Conservation (phyloP, 441 rosid species). For the Erysimum pusillum region DNA sequence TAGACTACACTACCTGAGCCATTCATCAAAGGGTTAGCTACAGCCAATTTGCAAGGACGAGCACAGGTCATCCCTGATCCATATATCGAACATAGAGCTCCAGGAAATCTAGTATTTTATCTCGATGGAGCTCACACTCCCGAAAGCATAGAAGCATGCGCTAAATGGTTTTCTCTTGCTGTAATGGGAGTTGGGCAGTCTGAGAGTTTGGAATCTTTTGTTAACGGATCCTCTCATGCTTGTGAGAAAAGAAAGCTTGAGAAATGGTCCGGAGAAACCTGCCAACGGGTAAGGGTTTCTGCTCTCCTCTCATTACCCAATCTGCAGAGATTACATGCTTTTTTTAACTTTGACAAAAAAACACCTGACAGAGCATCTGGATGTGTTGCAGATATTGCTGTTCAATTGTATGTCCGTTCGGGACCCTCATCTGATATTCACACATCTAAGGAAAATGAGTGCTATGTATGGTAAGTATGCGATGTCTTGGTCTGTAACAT, state of each 20-base stretch:
- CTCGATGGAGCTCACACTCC: conserved; percentile 99
- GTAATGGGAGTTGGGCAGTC: conserved; percentile 39
- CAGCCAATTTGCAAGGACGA: conserved; percentile 89
- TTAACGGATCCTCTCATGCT: conserved; percentile 41
- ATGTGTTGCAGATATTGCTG: conserved; percentile 46
- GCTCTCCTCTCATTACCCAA: too few species aligned
- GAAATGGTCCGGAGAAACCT: conserved; percentile 18
- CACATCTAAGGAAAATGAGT: conserved; percentile 68
- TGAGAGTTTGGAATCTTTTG: conserved; percentile 32
- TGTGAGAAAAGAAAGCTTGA: too few species aligned
- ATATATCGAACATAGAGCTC: conserved; percentile 50
- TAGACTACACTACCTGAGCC: too few species aligned
- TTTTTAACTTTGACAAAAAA: too few species aligned
- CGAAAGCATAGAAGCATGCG: conserved; percentile 94
- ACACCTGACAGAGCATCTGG: conserved; percentile 22
- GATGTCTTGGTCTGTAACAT: too few species aligned
- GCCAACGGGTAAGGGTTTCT: conserved; percentile 43
- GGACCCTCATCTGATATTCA: conserved; percentile 81
- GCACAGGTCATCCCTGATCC: conserved; percentile 85
- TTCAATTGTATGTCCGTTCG: conserved; percentile 70
- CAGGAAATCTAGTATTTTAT: conserved; percentile 80
- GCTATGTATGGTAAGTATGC: conserved; percentile 73
- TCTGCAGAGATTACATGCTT: too few species aligned
- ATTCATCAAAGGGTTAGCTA: conserved; percentile 82
- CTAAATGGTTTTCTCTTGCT: conserved; percentile 50